phyloP scores from a whole-genome alignment of 2,329 filamentous ascomycete genomes.

The Pseudogymnoascus destructans region DNA sequence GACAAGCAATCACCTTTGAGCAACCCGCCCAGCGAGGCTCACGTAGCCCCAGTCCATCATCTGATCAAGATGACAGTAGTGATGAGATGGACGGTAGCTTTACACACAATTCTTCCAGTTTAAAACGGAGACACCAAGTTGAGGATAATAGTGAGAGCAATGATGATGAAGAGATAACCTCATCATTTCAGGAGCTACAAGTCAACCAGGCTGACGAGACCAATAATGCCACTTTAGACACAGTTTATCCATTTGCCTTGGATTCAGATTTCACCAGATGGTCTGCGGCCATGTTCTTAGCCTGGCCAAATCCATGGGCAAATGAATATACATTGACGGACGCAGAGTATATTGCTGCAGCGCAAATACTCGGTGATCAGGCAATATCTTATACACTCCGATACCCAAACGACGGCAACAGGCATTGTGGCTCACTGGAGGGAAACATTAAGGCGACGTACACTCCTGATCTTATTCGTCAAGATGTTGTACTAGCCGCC shows the following conservation, averaged over 20 bases:
- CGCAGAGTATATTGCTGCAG: constrained; percentile 51
- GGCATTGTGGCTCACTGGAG: constrained; percentile 15
- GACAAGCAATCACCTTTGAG: constrained; percentile 10
- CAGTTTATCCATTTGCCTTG: constrained; percentile 21
- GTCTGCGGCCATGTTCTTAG: constrained; percentile 42
- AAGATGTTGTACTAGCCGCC: constrained; percentile 35
- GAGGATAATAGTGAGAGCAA: constrained; percentile 15
- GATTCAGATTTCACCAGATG: constrained; percentile 25
- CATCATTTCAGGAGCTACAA: constrained; percentile 23
- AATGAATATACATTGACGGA: constrained; percentile 29
- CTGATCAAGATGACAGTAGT: constrained; percentile 43
- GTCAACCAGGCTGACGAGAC: constrained; percentile 18
- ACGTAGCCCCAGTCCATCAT: constrained; percentile 37
- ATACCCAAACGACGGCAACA: constrained; percentile 14
- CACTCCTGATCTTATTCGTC: constrained; percentile 26
- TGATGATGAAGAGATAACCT: constrained; percentile 20
- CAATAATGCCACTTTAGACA: constrained; percentile 15
- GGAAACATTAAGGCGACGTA: background rate
- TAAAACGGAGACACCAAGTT: constrained; percentile 23
- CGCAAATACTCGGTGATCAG: constrained; percentile 61
- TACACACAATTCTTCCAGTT: constrained; percentile 34
- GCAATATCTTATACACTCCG: constrained; percentile 39
- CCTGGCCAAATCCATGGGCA: constrained; percentile 41
- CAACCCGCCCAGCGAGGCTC: constrained; percentile 32
- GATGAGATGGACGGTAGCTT: constrained; percentile 36